Evolutionary conservation across 73 alveolate genomes (phyloP), one percentile per base, ranked within the genome.

Genomic region (Blepharisma stoltei): DNA sequence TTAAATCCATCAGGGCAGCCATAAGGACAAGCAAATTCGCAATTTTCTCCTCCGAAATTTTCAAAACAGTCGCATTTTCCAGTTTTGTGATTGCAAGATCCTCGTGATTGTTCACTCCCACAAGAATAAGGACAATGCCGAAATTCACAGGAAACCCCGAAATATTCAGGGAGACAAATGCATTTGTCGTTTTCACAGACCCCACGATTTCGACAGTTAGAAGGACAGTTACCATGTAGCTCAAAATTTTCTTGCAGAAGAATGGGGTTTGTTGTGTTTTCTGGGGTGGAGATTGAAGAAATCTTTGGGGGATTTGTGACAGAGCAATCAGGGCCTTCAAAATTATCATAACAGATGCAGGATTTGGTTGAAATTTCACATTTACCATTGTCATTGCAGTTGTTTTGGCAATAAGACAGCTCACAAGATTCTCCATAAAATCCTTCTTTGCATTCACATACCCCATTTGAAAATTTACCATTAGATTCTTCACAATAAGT

Each of bases 141-240:
- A 18, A 60, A 60, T 38, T 60, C 73, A 25, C 73, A 60, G 73
- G 49, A 20, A 9, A 25, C 18, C 46, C 73, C 73, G 73, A 60
- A 60, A 25, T 60, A 60, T 9, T n/a, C 73, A 25, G 73, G 73
- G 18, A 60, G 46, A 25, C 73, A 60, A 25, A 14, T 14, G 4
- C 73, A 60, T 25, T 60, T 14, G 46, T 25, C 45, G 3, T 20
- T 20, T 9, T 8, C 18, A 25, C 73, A 60, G 5, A 14, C 23
- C 5, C 73, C 73, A 18, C 73, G 73, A 25, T 60, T 60, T 8
- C 23, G 2, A 47, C 73, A 60, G 46, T 25, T 60, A 1, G 14
- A 9, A 25, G 73, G 45, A 25, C 73, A 60, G 37, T 14, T 18
- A 9, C 18, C 37, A 52, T 14, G n/a, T 1, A 25, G n/a, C 23